Base-by-base conservation (phyloP, 192 early-diverging fungal genomes). In the Entomortierella beljakovae region DNA sequence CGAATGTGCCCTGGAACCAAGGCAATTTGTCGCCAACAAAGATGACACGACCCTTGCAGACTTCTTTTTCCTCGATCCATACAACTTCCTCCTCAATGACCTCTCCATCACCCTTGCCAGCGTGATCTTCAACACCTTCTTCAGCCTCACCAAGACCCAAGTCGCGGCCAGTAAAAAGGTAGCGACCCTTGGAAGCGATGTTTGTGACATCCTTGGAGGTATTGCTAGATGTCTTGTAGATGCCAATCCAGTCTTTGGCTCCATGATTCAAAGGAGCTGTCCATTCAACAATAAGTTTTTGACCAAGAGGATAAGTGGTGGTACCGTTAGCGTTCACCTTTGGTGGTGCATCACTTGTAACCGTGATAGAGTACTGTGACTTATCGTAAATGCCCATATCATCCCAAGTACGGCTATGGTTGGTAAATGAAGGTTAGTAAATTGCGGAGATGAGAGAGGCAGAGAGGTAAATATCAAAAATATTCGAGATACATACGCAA, bases 191-290 rank as follows among this genome's bases (percentile, higher is more conserved):
- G 42, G 94, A 96, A 53, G 90, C 87, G 0, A 88, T 86, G 3
- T 87, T 95, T 3, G 97, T 97, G 31, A 99, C 84, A 38, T 86
- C 87, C 25, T 79, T 80, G 33, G 88, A 91, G 50, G 87, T 90
- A 81, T 99, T 97, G 26, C 88, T 85, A 0, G 87, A 88, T 0
- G 94, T 88, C 16, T 88, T 88, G 74, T 97, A 99, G 7, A 98
- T 82, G 32, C 97, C 97, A 72, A 99, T 92, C 97, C 97, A 99
- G 81, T 99, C 97, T 53, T 85, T 75, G 22, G 84, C 73, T 35
- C 89, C 85, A 70, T 96, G 93, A 66, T 82, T 90, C 58, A 76
- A 68, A n/a, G 88, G 92, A n/a, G 88, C 93, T 38, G 87, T 88
- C 89, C 96, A 99, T 9, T 80, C 62, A 2, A 96, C 82, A 1